Base-by-base conservation (phyloP, 805 yeast species). In the Pachysolen tannophilus region DNA sequence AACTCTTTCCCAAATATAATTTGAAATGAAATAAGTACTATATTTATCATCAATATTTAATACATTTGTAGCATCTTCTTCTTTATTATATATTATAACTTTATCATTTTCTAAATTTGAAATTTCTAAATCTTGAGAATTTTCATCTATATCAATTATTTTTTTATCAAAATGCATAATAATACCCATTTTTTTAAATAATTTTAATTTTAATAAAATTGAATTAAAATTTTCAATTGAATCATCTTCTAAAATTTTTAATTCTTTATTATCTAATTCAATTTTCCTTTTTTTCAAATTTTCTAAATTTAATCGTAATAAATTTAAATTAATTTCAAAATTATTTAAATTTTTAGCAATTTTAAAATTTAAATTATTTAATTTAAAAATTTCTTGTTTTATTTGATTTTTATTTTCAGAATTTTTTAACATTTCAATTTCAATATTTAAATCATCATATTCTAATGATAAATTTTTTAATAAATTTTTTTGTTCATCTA, bases 1-100 rank as follows among this genome's bases (percentile, higher is more conserved):
- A 43, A 74, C 44, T 35, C 71, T 67, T 41, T 82, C 92, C 95
- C 95, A 84, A 21, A 84, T 71, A 50, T 73, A 80, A 48, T 84
- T 83, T 10, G 85, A 70, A 20, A 82, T 69, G 53, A 82, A 83
- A 47, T 68, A 79, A 39, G 77, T 78, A 46, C 82, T 74, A 42
- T 77, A 73, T 39, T 73, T 69, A 33, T 56, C 62, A 18, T 65
- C 69, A 21, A 76, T 66, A 19, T 72, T 67, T 34, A 81, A 54
- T 7, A 72, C 60, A 44, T 69, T 72, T 1, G 75, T 56, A 19
- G 61, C 52, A 32, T 69, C 69, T 19, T 55, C 56, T n/a, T 53
- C 53, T 36, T 65, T 67, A 48, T 72, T 74, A 39, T 67, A 60
- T 3, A 78, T 67, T 26, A 78, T 49, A 2, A 75, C 56, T 39